Evolutionary conservation across 306 rosid species (phyloP).

Genomic region (Inga leiocalycina): DNA sequence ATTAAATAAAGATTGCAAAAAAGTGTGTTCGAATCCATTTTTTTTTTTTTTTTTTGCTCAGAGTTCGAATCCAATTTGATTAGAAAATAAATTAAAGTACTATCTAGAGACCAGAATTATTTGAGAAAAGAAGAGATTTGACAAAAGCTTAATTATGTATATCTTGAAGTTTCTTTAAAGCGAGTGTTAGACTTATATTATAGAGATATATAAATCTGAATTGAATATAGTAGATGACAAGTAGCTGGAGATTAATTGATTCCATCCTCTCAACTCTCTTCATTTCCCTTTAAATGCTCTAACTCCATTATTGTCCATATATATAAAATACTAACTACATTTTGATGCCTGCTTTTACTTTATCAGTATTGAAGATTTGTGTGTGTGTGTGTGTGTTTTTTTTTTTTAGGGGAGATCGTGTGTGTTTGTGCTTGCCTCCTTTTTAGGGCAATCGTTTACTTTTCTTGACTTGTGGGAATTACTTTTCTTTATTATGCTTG

Average conservation of each 20-base stretch:
- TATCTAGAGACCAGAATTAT: not conserved
- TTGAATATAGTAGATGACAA: conserved; percentile 48
- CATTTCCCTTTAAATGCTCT: conserved; percentile 46
- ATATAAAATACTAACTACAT: conserved; percentile 21
- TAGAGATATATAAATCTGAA: conserved; percentile 11
- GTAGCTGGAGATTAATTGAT: conserved; percentile 49
- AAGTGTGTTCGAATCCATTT: too few species aligned
- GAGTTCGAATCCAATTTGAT: too few species aligned
- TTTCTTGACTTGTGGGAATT: too few species aligned
- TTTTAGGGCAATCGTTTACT: too few species aligned
- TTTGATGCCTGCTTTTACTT: conserved; percentile 14
- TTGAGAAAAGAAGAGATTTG: conserved; percentile 32
- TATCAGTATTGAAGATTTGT: not conserved
- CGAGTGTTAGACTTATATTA: conserved; percentile 28
- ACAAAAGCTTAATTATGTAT: not conserved
- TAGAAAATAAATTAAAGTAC: not conserved
- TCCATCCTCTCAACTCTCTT: conserved; percentile 41
- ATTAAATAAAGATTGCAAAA: too few species aligned
- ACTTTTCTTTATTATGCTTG: too few species aligned
- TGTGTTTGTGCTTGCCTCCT: too few species aligned
- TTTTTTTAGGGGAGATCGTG: too few species aligned
- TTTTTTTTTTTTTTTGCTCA: too few species aligned
- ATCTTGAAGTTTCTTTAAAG: conserved; percentile 39
- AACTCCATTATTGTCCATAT: conserved; percentile 50
- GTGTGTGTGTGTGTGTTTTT: not conserved